Base-by-base conservation (phyloP, 495 filamentous ascomycete genomes). In the Aspergillus saccharolyticus region DNA sequence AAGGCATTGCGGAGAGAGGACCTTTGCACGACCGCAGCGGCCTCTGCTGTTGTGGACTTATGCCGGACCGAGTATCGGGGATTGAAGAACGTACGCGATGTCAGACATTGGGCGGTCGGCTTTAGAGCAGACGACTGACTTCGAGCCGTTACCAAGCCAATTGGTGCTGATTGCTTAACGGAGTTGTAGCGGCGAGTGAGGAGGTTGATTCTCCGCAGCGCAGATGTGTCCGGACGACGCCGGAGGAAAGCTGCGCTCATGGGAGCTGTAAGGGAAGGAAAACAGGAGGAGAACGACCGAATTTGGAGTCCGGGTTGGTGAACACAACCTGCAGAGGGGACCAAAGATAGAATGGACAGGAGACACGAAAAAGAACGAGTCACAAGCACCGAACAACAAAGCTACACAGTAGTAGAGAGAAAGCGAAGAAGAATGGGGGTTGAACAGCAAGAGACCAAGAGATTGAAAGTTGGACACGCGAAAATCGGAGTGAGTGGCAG, bases 241-340 rank as follows among this genome's bases (percentile, higher is more conserved):
- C 68, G 67, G 64, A 67, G 66, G 60, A 76, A 64, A 59, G 65
- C 67, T 56, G 70, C 71, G 66, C 67, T 73, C 70, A 77, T 77
- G 52, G 61, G 61, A 50, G 46, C 47, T 54, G 50, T 8, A 25
- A 39, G 28, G 52, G 42, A 57, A 58, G 52, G 46, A 15, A 39
- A 39, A 39, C 47, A 50, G 47, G 44, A 51, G 42, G 25, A 50
- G 22, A 50, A 18, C 22, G 22, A 20, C 18, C 22, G 28, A 24
- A 8, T 24, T 19, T 1, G 22, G 30, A 25, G 47, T 10, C 47
- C 14, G 28, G 47, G 24, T 15, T 19, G 15, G 17, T 17, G 1
- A 30, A 15, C 24, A 50, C 28, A 28, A 49, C 20, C 24, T 24
- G 14, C 22, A 28, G 3, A 15, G 16, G 47, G 17, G 7, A 7